Evolutionary conservation across 1,139 yeast genomes (phyloP).

Genomic region (Yamadazyma jaroonii): DNA sequence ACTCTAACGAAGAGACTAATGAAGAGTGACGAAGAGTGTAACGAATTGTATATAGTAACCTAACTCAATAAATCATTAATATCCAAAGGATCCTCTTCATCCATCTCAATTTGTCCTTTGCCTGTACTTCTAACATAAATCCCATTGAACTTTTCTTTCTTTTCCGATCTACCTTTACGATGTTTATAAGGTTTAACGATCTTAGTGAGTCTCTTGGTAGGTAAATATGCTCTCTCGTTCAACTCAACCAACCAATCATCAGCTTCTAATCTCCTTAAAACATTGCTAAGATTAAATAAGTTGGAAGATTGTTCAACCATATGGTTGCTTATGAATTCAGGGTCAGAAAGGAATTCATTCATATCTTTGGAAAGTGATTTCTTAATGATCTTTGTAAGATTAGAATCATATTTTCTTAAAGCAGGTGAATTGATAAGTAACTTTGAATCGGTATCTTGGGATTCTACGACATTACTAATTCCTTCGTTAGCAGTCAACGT

Average conservation of each 20-base stretch:
- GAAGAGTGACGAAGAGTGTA: too few species aligned
- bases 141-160: constrained; percentile 6
- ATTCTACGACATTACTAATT: constrained; percentile 1
- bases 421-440: constrained; percentile 31
- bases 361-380: constrained; percentile 25
- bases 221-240: constrained; percentile 12
- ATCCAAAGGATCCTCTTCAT: constrained; percentile 29
- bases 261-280: constrained; percentile 14
- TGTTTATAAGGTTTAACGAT: constrained; percentile 10
- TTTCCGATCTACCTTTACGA: constrained; percentile 14
- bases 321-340: constrained; percentile 24
- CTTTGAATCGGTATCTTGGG: constrained; percentile 13
- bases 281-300: constrained; percentile 30
- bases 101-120: constrained; percentile 26
- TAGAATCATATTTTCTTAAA: constrained; percentile 23
- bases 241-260: constrained; percentile 19
- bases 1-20: too few species aligned
- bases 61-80: constrained; percentile 24
- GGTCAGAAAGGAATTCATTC: constrained; percentile 21
- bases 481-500: constrained; percentile 11
- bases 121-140: constrained; percentile 7
- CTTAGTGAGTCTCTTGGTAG: constrained; percentile 19
- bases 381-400: constrained; percentile 23
- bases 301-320: constrained; percentile 21
- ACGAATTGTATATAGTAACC: not conserved